A percentile compares a stretch with the other conserved stretches of the same genome.
These are phyloP conservation scores for Aspergillus amoenus DNA, from an alignment of 2,329 filamentous ascomycete species.

Conservation along the genomic window DNA sequence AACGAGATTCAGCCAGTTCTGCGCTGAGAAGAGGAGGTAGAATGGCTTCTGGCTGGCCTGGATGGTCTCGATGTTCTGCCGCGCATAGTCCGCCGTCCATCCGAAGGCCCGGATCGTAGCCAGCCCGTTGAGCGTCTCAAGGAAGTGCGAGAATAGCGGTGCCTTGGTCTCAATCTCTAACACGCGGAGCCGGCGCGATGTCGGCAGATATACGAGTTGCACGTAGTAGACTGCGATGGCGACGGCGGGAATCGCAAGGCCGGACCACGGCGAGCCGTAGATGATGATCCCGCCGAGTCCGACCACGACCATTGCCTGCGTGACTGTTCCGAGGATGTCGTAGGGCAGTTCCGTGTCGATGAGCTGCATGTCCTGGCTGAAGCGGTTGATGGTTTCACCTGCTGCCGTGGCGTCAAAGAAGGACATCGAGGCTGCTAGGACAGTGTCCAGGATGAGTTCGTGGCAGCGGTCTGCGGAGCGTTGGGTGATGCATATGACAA, in stretches of 20 bases:
- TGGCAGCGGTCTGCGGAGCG: background rate
- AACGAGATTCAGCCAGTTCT: slow-evolving; percentile 22
- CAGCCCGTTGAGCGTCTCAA: slow-evolving; percentile 14
- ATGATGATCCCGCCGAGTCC: background rate
- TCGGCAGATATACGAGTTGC: slow-evolving; percentile 11
- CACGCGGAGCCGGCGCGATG: slow-evolving; percentile 17
- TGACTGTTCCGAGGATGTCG: background rate
- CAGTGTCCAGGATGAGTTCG: background rate
- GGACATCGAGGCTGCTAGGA: background rate
- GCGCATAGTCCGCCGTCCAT: slow-evolving; percentile 3
- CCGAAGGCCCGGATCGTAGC: slow-evolving; percentile 17
- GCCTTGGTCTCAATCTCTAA: slow-evolving; percentile 21
- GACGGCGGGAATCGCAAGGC: background rate
- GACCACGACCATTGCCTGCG: background rate
- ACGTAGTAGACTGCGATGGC: background rate
- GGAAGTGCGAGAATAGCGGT: slow-evolving; percentile 14
- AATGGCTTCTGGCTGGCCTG: slow-evolving; percentile 20
- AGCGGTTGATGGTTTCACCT: background rate
- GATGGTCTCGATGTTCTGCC: slow-evolving; percentile 1
- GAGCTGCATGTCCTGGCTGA: background rate
- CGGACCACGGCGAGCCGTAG: background rate
- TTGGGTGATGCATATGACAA: background rate
- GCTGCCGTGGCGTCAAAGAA: background rate
- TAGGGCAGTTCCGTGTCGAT: background rate
- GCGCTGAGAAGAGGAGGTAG: slow-evolving; percentile 22